A percentile compares a stretch with the other conserved stretches of the same genome.
These are phyloP conservation scores for Aureobasidium melanogenum DNA, from an alignment of 2,329 filamentous ascomycete genomes.

Conservation along the genomic window DNA sequence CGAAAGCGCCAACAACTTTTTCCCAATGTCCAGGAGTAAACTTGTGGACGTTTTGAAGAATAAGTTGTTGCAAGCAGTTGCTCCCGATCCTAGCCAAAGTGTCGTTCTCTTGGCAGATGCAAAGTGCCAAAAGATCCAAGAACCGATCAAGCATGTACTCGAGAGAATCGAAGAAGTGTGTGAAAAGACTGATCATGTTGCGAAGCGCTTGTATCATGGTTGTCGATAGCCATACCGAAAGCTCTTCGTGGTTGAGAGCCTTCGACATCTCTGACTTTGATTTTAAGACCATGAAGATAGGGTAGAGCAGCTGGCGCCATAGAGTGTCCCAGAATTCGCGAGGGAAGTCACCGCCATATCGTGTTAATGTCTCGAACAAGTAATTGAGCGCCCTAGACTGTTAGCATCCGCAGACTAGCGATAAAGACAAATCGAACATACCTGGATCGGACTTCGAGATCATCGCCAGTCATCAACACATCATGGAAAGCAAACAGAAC, in stretches of 20 bases:
- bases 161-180: slow-evolving; percentile 91
- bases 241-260: slow-evolving; percentile 87
- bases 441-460: slow-evolving; percentile 81
- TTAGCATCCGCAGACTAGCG: background rate
- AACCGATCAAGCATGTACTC: slow-evolving; percentile 99
- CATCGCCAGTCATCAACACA: slow-evolving; percentile 97
- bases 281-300: slow-evolving; percentile 96
- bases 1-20: slow-evolving; percentile 91
- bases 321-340: slow-evolving; percentile 97
- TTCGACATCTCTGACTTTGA: slow-evolving; percentile 96
- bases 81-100: slow-evolving; percentile 96
- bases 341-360: slow-evolving; percentile 85
- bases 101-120: slow-evolving; percentile 98
- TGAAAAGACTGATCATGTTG: slow-evolving; percentile 98
- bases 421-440: slow-evolving; percentile 19
- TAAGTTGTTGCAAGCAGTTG: slow-evolving; percentile 94
- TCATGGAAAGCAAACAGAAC: slow-evolving; percentile 98
- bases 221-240: slow-evolving; percentile 96
- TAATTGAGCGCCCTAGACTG: slow-evolving; percentile 67
- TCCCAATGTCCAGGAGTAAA: slow-evolving; percentile 83
- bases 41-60: slow-evolving; percentile 91
- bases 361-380: slow-evolving; percentile 87
- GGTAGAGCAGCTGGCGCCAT: slow-evolving; percentile 92
- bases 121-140: slow-evolving; percentile 83
- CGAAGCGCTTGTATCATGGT: slow-evolving; percentile 98